A percentile compares a stretch with the other conserved stretches of the same genome.
Evolutionary conservation across 305 asterid genomes (phyloP).

Genomic region (Solanum hybrid): DNA sequence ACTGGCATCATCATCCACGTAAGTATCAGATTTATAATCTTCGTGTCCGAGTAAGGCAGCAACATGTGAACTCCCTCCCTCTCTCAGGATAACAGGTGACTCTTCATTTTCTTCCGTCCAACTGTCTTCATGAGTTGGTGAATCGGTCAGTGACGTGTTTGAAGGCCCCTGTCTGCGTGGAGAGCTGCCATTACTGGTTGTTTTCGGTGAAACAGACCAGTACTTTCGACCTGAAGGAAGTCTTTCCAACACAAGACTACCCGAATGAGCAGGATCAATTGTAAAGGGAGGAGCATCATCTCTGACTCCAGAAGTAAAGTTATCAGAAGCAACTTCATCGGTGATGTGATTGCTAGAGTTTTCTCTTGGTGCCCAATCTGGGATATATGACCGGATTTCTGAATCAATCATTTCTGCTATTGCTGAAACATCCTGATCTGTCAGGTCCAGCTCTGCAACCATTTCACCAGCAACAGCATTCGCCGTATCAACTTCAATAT

Average conservation of each 20-base stretch:
- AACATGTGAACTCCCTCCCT: constrained; percentile 14
- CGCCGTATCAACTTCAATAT: constrained; percentile 79
- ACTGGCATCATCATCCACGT: constrained; percentile 12
- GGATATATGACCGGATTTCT: constrained; percentile 68
- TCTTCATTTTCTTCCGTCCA: constrained; percentile 57
- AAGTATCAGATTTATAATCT: constrained; percentile 11
- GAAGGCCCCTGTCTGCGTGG: constrained; percentile 31
- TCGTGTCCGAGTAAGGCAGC: constrained; percentile 13
- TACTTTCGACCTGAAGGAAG: constrained; percentile 73
- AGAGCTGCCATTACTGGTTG: constrained; percentile 43
- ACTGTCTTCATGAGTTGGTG: constrained; percentile 37
- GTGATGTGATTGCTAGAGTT: constrained; percentile 14
- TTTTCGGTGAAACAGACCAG: constrained; percentile 75
- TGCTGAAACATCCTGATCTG: constrained; percentile 84
- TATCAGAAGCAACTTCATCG: constrained; percentile 36
- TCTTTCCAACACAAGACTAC: constrained; percentile 46
- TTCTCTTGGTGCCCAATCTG: constrained; percentile 74
- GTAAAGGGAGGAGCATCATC: constrained; percentile 30
- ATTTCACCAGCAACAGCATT: constrained; percentile 92
- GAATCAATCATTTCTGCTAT: constrained; percentile 81
- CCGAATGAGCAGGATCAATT: constrained; percentile 28
- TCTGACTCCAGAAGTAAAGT: constrained; percentile 12
- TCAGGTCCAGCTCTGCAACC: constrained; percentile 90
- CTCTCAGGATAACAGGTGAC: constrained; percentile 27
- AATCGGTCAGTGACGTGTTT: constrained; percentile 19